Base-by-base conservation (phyloP, 148 eudicot genomes). In the Chenopodium formosanum region DNA sequence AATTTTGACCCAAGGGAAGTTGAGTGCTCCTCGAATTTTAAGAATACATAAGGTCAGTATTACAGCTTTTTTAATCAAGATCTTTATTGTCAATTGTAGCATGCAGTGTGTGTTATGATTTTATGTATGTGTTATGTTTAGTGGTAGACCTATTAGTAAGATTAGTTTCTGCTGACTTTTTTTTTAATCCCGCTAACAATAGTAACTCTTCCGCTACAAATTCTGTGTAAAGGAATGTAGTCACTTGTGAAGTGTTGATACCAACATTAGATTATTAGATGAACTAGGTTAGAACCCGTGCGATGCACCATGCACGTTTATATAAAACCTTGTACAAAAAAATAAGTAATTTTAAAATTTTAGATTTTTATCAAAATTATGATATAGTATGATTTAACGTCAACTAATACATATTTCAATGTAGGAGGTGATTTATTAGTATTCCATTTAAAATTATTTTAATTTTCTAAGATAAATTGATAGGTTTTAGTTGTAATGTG, bases 11-110 rank as follows among this genome's bases (percentile, higher is more conserved):
- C 99, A 94, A 85, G 99, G 99, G 79, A 97, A 97, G 88, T 83
- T 97, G 83, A 97, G 98, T 82, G 99, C 99, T 48, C 98, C 99
- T 56, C 98, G 97, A n/a, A 97, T 97, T 83, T 85, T 97, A 87
- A 92, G 98, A 86, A 91, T 97, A 84, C 95, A 97, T 48, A 92
- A 97, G 89, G 99, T 97, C 82, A 81, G 90, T 77, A 25, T 67
- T 50, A 20, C 65, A 31, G 20, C 75, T 37, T 73, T 9, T 27
- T 47, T 47, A 8, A 34, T 74, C 2, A 69, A 56, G 60, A 62
- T 5, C 13, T 20, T 31, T 9, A 16, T 66, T 67, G 17, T 25
- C 37, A 22, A 1, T 25, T 78, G 19, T 2, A 64, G n/a, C 32
- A n/a, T 40, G 53, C 81, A 77, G 4, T 71, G 56, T 11, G 48